Evolutionary conservation across 257 asterid species (phyloP).

Genomic region (Cinchona pubescens): DNA sequence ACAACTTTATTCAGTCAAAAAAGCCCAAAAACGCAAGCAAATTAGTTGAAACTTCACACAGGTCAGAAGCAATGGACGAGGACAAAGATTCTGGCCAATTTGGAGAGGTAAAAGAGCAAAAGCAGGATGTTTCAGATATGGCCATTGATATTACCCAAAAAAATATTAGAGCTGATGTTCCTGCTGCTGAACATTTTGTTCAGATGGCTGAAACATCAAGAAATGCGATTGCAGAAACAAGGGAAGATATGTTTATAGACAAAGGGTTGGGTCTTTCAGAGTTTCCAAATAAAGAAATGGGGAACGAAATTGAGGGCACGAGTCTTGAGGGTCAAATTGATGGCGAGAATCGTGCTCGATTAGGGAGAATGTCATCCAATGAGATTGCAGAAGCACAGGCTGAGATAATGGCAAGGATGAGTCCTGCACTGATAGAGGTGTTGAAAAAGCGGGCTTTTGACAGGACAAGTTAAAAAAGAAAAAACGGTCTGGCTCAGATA

Average conservation of each 20-base stretch:
- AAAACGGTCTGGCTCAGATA: conserved; percentile 34
- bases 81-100: conserved; percentile 17
- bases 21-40: conserved; percentile 15
- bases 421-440: conserved; percentile 53
- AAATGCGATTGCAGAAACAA: conserved; percentile 9
- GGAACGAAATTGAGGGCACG: conserved; percentile 29
- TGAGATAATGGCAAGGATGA: conserved; percentile 67
- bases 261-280: conserved; percentile 18
- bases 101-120: conserved; percentile 19
- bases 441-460: conserved; percentile 59
- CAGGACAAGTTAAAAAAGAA: conserved; percentile 58
- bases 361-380: conserved; percentile 67
- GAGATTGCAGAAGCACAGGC: conserved; percentile 87
- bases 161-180: conserved; percentile 18
- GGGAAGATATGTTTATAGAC: conserved; percentile 14
- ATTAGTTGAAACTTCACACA: conserved; percentile 23
- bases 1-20: conserved; percentile 16
- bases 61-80: conserved; percentile 19
- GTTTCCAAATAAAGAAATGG: conserved; percentile 18
- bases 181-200: conserved; percentile 19
- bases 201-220: conserved; percentile 16
- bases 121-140: conserved; percentile 20
- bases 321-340: conserved; percentile 73
- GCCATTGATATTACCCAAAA: conserved; percentile 21
- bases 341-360: conserved; percentile 62